These are phyloP conservation scores for Hansenula sp. DNA, from an alignment of 1,139 yeast species.

Conservation along the genomic window DNA sequence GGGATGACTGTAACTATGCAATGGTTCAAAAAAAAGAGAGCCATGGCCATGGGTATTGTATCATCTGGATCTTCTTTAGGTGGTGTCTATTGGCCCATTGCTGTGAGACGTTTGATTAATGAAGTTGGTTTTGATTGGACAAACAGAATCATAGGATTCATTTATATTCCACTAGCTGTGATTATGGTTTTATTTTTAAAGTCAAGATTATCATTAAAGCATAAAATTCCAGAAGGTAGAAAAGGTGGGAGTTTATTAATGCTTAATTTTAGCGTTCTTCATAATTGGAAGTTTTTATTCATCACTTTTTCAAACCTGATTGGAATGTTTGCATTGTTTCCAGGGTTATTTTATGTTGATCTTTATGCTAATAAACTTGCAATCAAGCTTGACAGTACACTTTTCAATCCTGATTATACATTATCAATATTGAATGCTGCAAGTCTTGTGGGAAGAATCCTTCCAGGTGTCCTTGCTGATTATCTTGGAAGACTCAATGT, in stretches of 20 bases:
- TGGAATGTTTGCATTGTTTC: constrained; percentile 33
- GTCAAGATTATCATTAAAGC: constrained; percentile 21
- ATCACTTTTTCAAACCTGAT: constrained; percentile 26
- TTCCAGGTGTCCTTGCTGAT: constrained; percentile 45
- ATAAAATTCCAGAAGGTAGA: constrained; percentile 8
- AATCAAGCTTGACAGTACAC: constrained; percentile 31
- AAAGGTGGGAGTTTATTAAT: constrained; percentile 7
- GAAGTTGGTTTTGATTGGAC: constrained; percentile 49
- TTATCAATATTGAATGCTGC: constrained; percentile 46
- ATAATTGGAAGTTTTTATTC: constrained; percentile 29
- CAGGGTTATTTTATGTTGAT: constrained; percentile 35
- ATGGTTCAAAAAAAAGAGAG: constrained; percentile 51
- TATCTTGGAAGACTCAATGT: constrained; percentile 41
- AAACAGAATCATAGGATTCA: constrained; percentile 42
- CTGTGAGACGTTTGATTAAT: constrained; percentile 30
- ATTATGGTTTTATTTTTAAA: constrained; percentile 28
- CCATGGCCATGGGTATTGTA: constrained; percentile 53
- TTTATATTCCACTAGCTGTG: constrained; percentile 34
- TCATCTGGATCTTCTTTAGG: constrained; percentile 63
- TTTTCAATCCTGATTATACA: constrained; percentile 4
- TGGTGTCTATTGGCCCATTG: constrained; percentile 51
- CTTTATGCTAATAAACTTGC: constrained; percentile 33
- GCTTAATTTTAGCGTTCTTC: constrained; percentile 24
- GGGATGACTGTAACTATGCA: constrained; percentile 41
- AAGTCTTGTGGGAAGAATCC: constrained; percentile 44